Evolutionary conservation across 1,139 yeast species (phyloP).

Genomic region (Pichia kudriavzevii): DNA sequence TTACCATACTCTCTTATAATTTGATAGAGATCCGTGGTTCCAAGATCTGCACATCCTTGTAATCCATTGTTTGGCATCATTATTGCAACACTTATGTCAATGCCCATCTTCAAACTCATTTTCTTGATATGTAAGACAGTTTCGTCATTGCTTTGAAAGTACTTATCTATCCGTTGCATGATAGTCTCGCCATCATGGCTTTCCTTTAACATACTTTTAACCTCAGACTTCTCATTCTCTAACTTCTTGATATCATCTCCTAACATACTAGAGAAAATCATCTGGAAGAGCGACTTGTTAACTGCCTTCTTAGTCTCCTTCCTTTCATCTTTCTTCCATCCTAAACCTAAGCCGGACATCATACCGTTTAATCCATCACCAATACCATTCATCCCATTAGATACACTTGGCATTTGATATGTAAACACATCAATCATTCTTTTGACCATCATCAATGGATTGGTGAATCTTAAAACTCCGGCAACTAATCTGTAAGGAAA

Average conservation of each 20-base stretch:
- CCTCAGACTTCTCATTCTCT: conserved; percentile 25
- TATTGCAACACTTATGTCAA: conserved; percentile 13
- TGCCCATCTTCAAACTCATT: conserved; percentile 26
- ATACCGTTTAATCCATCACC: conserved; percentile 14
- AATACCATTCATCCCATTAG: conserved; percentile 12
- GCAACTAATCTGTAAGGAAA: conserved; percentile 74
- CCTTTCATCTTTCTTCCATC: conserved; percentile 4
- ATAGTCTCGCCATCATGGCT: conserved; percentile 9
- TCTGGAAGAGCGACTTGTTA: conserved; percentile 49
- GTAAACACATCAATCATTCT: conserved; percentile 70
- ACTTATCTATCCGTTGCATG: conserved; percentile 23
- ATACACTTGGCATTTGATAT: conserved; percentile 50
- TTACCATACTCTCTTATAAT: conserved; percentile 8
- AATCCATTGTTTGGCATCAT: conserved; percentile 15
- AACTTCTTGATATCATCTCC: conserved; percentile 73
- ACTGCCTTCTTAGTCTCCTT: conserved; percentile 31
- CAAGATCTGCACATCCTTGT: conserved; percentile 11
- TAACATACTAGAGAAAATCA: conserved; percentile 63
- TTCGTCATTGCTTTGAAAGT: conserved; percentile 26
- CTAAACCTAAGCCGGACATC: too few species aligned
- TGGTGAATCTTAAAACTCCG: conserved; percentile 70
- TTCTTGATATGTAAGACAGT: conserved; percentile 29
- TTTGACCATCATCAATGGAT: conserved; percentile 78
- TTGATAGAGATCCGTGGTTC: background rate
- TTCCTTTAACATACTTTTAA: conserved; percentile 29